Conservation (phyloP, 1,139 yeast genomes). For the Taphrina confusa region DNA sequence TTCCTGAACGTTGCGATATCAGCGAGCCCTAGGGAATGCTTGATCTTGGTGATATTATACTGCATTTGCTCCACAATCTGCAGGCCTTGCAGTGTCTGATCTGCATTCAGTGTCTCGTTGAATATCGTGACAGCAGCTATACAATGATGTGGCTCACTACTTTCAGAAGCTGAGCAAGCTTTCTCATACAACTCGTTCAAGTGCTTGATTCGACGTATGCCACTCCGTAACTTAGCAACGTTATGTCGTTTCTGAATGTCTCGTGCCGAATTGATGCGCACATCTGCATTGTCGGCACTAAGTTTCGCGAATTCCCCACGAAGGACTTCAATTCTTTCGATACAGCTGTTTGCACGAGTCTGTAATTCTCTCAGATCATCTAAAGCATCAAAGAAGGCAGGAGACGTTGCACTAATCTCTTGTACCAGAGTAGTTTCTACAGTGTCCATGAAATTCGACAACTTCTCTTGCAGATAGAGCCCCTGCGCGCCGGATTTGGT, state of each 20-base stretch:
- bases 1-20: conserved; percentile 19
- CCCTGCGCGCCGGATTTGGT: conserved; percentile 46
- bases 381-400: conserved; percentile 78
- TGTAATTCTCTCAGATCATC: conserved; percentile 72
- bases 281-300: conserved; percentile 56
- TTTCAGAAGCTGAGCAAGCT: neutral
- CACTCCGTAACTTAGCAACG: conserved; percentile 62
- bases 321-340: conserved; percentile 54
- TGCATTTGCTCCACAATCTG: conserved; percentile 16
- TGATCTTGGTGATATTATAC: conserved; percentile 10
- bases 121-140: neutral
- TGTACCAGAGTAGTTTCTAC: conserved; percentile 78
- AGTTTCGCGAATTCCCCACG: conserved; percentile 47
- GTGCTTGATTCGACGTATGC: conserved; percentile 46
- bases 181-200: neutral
- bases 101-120: neutral
- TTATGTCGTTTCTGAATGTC: conserved; percentile 60
- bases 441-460: conserved; percentile 78
- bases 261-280: conserved; percentile 58
- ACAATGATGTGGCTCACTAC: neutral
- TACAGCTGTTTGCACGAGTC: conserved; percentile 57
- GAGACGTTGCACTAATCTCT: conserved; percentile 82
- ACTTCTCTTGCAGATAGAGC: conserved; percentile 69
- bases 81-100: neutral
- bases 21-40: conserved; percentile 12